Evolutionary conservation across 2,329 filamentous ascomycete genomes (phyloP), one percentile per base, ranked within the genome.

Genomic region (Alternaria burnsii): DNA sequence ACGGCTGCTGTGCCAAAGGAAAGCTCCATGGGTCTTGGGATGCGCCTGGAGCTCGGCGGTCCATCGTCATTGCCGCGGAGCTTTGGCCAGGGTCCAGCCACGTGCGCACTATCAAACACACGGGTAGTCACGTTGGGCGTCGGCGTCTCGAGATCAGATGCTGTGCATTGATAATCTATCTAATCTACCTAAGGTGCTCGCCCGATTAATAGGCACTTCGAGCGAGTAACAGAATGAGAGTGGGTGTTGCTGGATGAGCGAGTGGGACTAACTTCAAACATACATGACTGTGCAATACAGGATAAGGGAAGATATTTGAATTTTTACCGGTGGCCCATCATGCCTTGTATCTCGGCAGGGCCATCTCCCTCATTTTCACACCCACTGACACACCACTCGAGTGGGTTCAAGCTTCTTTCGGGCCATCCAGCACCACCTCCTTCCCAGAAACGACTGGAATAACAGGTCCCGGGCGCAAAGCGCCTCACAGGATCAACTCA

Each of bases 401-500:
- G 52, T 62, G 51, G 40, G n/a, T 36, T 46, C 47, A 14, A 14
- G 32, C 32, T 36, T 36, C 32, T 14, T 59, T 51, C 46, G 54
- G 48, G 34, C 65, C 34, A 69, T 65, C 38, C 26, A 47, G 61
- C 63, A 64, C 48, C 62, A 55, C 61, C 57, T 55, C 41, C 47
- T 43, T 52, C 47, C 61, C 59, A 58, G 43, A 63, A 58, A 63
- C 54, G 40, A 58, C 34, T 53, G 62, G 10, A 55, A 58, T 46
- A 53, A 42, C 65, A 59, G 66, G 70, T 69, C 66, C 69, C 66
- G 70, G 72, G 70, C 66, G 62, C 69, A 69, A 71, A 72, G 71
- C 68, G 69, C 70, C 60, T 53, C 71, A 69, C 73, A 66, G 71
- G 68, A 76, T 75, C 73, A 66, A 72, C 70, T 71, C 71, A 64